A percentile compares a stretch with the other conserved stretches of the same genome.
Evolutionary conservation across 2,329 filamentous ascomycete genomes (phyloP).

Genomic region (Cladorrhinum sp.): DNA sequence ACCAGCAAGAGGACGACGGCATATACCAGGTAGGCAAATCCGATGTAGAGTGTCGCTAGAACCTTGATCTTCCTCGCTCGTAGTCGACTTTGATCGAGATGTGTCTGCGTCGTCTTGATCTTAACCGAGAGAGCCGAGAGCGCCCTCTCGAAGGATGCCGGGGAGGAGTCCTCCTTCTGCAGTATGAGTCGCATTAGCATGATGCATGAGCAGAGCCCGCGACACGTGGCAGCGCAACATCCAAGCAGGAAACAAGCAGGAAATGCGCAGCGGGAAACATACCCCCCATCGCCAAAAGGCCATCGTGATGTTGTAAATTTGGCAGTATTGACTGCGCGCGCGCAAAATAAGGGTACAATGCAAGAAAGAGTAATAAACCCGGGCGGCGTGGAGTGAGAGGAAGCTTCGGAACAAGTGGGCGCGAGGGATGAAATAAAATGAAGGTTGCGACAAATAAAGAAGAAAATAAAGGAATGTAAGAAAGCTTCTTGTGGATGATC

Average conservation of each 20-base stretch:
- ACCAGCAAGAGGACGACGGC: conserved; percentile 79
- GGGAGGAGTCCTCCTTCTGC: conserved; percentile 75
- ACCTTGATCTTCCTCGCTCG: conserved; percentile 75
- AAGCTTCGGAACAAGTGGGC: background rate
- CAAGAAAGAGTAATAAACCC: background rate
- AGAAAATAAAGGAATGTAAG: background rate
- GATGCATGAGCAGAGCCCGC: background rate
- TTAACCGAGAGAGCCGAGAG: conserved; percentile 78
- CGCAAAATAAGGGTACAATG: background rate
- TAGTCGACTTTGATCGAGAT: conserved; percentile 70
- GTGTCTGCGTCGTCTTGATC: conserved; percentile 71
- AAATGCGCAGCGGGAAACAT: conserved; percentile 30
- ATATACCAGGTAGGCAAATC: conserved; percentile 86
- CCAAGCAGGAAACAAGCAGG: background rate
- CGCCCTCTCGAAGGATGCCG: conserved; percentile 89
- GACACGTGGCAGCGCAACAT: conserved; percentile 9
- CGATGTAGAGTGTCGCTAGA: conserved; percentile 85
- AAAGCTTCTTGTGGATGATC: background rate
- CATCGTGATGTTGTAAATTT: conserved; percentile 26
- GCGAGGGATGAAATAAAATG: background rate
- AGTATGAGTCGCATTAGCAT: conserved; percentile 1
- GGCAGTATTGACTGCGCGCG: background rate
- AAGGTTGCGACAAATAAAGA: background rate
- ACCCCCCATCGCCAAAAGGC: conserved; percentile 64
- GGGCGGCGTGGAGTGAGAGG: background rate